Percentiles rank a stretch among this genome's conserved stretches.
Conservation (phyloP, 495 filamentous ascomycete genomes). For the Cercophora sp. region DNA sequence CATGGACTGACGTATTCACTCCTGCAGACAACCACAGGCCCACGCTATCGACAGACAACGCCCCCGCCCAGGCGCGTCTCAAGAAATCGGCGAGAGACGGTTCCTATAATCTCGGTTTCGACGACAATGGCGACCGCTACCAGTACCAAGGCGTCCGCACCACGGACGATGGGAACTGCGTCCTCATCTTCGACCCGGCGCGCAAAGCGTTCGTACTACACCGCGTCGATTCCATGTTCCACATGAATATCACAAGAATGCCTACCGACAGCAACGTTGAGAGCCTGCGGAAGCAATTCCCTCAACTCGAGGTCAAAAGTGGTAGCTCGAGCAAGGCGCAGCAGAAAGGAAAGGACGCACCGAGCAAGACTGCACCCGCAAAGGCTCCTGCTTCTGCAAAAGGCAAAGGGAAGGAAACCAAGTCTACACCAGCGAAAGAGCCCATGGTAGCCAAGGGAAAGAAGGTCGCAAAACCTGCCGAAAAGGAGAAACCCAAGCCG, state of each 20-base stretch:
- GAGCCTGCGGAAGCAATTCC: conserved; percentile 37
- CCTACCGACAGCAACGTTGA: conserved; percentile 38
- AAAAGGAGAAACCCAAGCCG: conserved; percentile 17
- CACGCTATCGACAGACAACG: conserved; percentile 39
- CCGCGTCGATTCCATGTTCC: conserved; percentile 54
- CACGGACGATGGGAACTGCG: conserved; percentile 47
- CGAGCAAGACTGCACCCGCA: conserved; percentile 9
- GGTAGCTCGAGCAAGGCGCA: conserved; percentile 8
- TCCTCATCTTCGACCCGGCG: conserved; percentile 51
- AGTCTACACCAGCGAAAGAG: conserved; percentile 4
- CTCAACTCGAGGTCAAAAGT: conserved; percentile 35
- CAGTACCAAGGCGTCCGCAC: conserved; percentile 47
- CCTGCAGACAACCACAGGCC: conserved; percentile 52
- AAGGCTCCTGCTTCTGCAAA: conserved; percentile 27
- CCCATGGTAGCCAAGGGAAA: conserved; percentile 7
- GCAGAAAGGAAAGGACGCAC: not conserved
- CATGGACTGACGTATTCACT: not conserved
- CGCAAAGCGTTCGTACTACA: conserved; percentile 55
- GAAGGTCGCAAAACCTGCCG: conserved; percentile 8
- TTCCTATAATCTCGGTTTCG: conserved; percentile 44
- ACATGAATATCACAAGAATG: conserved; percentile 52
- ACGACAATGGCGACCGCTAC: conserved; percentile 46
- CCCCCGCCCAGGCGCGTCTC: conserved; percentile 41
- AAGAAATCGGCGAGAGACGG: conserved; percentile 41
- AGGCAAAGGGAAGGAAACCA: conserved; percentile 9